Conservation (phyloP, 1,139 yeast species). For the Zygosaccharomyces sapae region DNA sequence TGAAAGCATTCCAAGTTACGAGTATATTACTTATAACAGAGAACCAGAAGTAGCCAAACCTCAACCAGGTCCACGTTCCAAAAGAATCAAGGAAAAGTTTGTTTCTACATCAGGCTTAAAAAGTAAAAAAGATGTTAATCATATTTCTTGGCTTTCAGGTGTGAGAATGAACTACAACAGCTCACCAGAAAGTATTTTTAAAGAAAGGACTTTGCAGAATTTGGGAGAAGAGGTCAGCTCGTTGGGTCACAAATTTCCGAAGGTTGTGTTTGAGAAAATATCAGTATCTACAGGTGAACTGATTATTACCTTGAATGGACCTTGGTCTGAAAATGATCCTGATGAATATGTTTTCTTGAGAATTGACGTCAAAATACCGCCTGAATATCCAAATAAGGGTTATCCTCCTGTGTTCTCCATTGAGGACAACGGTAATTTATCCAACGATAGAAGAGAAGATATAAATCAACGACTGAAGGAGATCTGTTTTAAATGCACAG, state of each 20-base stretch:
- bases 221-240: constrained; percentile 87
- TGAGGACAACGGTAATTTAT: constrained; percentile 73
- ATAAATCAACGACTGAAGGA: constrained; percentile 50
- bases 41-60: constrained; percentile 41
- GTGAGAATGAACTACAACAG: constrained; percentile 50
- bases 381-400: constrained; percentile 59
- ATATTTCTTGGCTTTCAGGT: constrained; percentile 90
- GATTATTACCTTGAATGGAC: constrained; percentile 73
- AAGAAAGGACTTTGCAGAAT: constrained; percentile 54
- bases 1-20: constrained; percentile 43
- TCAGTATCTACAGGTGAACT: constrained; percentile 82
- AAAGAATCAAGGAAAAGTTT: constrained; percentile 37
- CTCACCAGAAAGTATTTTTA: constrained; percentile 40
- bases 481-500: constrained; percentile 56
- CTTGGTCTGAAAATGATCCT: constrained; percentile 45
- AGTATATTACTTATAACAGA: constrained; percentile 47
- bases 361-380: constrained; percentile 63
- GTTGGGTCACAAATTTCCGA: constrained; percentile 89
- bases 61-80: constrained; percentile 18
- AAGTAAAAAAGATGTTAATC: constrained; percentile 47
- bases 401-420: constrained; percentile 56
- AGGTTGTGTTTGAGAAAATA: constrained; percentile 77
- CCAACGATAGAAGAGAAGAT: constrained; percentile 44
- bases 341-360: constrained; percentile 67
- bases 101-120: constrained; percentile 39